A percentile compares a stretch with the other conserved stretches of the same genome.
These are phyloP conservation scores for Bjerkandera adusta DNA, from an alignment of 1,284 basidiomycete species.

Conservation along the genomic window DNA sequence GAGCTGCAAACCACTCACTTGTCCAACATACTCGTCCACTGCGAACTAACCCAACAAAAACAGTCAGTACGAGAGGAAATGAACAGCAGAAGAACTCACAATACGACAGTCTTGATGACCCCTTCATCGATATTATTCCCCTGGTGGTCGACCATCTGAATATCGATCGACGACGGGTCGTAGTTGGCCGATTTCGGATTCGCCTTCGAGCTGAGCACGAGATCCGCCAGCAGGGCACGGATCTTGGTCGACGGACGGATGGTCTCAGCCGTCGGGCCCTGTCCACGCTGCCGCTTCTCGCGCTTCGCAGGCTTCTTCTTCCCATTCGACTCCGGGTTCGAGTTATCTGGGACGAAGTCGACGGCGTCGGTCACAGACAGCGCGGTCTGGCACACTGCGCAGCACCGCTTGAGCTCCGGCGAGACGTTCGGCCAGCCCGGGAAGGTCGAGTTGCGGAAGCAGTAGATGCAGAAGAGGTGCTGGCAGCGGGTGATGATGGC, in stretches of 20 bases:
- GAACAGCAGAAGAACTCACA: slow-evolving; percentile 52
- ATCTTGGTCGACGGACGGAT: slow-evolving; percentile 86
- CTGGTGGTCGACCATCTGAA: slow-evolving; percentile 71
- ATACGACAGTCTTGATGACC: slow-evolving; percentile 85
- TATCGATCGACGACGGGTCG: slow-evolving; percentile 66
- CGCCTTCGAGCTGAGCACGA: slow-evolving; percentile 70
- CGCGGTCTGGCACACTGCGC: slow-evolving; percentile 71
- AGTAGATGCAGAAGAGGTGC: slow-evolving; percentile 85
- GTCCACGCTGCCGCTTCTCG: slow-evolving; percentile 67
- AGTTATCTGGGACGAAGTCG: slow-evolving; percentile 64
- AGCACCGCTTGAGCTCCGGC: slow-evolving; percentile 57
- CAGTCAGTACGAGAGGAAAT: slow-evolving; percentile 11
- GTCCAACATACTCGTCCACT: slow-evolving; percentile 96
- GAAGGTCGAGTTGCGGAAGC: slow-evolving; percentile 76
- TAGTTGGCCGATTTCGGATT: slow-evolving; percentile 88
- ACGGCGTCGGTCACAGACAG: slow-evolving; percentile 69
- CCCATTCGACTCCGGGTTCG: slow-evolving; percentile 34
- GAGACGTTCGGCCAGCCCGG: slow-evolving; percentile 77
- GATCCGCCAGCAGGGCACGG: slow-evolving; percentile 72
- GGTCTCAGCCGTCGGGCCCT: slow-evolving; percentile 46
- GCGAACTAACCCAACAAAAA: slow-evolving; percentile 55
- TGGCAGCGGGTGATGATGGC: slow-evolving; percentile 88
- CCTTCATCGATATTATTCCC: slow-evolving; percentile 71
- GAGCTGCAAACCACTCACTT: slow-evolving; percentile 51
- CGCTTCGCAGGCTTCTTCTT: slow-evolving; percentile 69